Evolutionary conservation across 495 filamentous ascomycete species (phyloP), one percentile per base, ranked within the genome.

Genomic region (Penicillium salamii): DNA sequence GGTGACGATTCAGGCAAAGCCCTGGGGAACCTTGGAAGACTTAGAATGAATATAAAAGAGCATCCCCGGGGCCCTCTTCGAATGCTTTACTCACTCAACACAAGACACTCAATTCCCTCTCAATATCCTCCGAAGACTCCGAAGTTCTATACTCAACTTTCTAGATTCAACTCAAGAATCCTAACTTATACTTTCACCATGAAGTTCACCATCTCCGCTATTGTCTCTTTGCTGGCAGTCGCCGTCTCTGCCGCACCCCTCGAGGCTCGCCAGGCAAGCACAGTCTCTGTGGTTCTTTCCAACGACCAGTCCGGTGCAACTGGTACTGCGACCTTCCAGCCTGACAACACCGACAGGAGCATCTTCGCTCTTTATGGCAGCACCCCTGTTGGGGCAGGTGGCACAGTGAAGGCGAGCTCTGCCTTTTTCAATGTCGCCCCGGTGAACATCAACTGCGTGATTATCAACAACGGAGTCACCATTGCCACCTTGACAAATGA

Each of bases 221-320:
- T 53, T 29, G 5, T 42, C 41, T 46, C 58, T 34, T 31, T 58
- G 35, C 21, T 68, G 23, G 58, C 36, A 21, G 35, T 48, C 42
- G 23, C 36, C n/a, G 38, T 50, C 36, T 35, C 53, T 17, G 55
- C 58, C 17, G 46, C 46, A 3, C 52, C 54, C 3, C 15, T 61
- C 7, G 58, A 55, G 20, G 46, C 46, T 23, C 61, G 52, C 34
- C 7, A 41, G 11, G 41, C 37, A 7, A 40, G 26, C 9, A 28
- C 28, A 18, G 53, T 58, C 15, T 54, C 55, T 6, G 26, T 62
- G 3, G 51, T 59, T 17, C 59, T 65, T 18, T 49, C 58, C 12
- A 65, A 65, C 33, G 62, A 65, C 19, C 51, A 57, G 24, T 42
- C 50, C n/a, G 62, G 62, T 3, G 53, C 58, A 12, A 42, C 62